phyloP scores from a whole-genome alignment of 2,329 filamentous ascomycete genomes.

The Phaeosphaeriaceae sp. region DNA sequence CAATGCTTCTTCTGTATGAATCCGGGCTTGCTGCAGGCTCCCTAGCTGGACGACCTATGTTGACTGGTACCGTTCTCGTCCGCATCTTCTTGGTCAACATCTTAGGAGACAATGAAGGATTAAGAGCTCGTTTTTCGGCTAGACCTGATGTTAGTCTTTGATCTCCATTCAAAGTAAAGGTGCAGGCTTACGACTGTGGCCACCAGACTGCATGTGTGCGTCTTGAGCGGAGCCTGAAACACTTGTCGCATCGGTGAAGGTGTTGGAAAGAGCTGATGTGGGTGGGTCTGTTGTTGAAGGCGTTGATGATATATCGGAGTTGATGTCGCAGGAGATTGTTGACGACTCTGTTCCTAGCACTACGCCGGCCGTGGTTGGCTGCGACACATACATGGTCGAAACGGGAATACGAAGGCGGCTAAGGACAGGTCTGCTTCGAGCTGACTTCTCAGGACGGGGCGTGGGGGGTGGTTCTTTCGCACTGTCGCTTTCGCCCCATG shows the following conservation, averaged over 20 bases:
- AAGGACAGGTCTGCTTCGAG: not conserved
- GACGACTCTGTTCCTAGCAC: conserved; percentile 10
- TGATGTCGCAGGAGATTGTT: conserved; percentile 23
- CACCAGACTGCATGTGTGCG: not conserved
- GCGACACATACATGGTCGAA: not conserved
- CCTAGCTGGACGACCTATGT: not conserved
- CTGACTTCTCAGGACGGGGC: not conserved
- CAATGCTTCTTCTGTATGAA: not conserved
- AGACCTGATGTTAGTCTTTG: not conserved
- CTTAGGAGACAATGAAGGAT: conserved; percentile 3
- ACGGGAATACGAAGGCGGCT: not conserved
- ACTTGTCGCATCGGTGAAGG: conserved; percentile 8
- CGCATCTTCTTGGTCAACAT: conserved; percentile 19
- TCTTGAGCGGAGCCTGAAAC: not conserved
- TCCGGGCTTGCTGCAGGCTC: not conserved
- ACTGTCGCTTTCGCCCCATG: not conserved
- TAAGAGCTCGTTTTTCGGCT: conserved; percentile 20
- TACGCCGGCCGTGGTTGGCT: not conserved
- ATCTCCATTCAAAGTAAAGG: not conserved
- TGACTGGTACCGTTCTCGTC: conserved; percentile 6
- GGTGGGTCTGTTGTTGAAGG: conserved; percentile 21
- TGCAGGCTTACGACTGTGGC: conserved; percentile 8
- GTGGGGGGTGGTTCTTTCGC: not conserved
- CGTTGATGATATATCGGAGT: conserved; percentile 20
- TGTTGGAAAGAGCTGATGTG: conserved; percentile 19